Base-by-base conservation (phyloP, 257 asterid species). In the Scutellaria minor region DNA sequence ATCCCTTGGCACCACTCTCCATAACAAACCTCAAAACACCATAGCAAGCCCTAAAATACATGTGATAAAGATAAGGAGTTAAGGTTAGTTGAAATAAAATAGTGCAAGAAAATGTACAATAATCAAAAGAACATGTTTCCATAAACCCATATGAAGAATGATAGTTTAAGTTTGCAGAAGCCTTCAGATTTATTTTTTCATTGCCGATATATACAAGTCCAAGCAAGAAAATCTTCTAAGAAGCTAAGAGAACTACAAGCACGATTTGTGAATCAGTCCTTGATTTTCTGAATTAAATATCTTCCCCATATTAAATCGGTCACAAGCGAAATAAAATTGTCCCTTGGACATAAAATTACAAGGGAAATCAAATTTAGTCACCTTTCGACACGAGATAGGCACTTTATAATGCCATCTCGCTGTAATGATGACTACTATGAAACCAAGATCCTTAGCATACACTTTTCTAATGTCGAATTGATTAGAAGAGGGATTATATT, bases 1-100 rank as follows among this genome's bases (percentile, higher is more conserved):
- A 79, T 71, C 83, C 83, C 80, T 79, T 79, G 53, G 83, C 80
- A 59, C 83, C 83, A 74, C 75, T 79, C 73, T 79, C 83, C 79
- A 79, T 79, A 14, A 79, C 83, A 52, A 79, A 79, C 66, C 83
- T 79, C 74, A 79, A 37, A 59, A 79, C 83, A 75, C 83, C 80
- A 70, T 79, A 79, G 77, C 83, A 79, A 52, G 83, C 80, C 75
- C 83, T 79, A 58, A 35, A 71, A 63, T 11, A 22, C 9, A 48
- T 11, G 47, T 31, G 37, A 31, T 2, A 4, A 31, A 53, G 15
- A 12, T 14, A 31, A 31, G 5, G 37, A 31, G 24, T 64, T 44
- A 45, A 40, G 48, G 69, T 75, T 44, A 52, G 75, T 13, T 18
- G 50, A 55, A 54, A 48, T 47, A 2, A 64, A 13, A 56, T 20